Evolutionary conservation across 192 early-diverging fungal species (phyloP), one percentile per base, ranked within the genome.

Genomic region (Podila verticillata): DNA sequence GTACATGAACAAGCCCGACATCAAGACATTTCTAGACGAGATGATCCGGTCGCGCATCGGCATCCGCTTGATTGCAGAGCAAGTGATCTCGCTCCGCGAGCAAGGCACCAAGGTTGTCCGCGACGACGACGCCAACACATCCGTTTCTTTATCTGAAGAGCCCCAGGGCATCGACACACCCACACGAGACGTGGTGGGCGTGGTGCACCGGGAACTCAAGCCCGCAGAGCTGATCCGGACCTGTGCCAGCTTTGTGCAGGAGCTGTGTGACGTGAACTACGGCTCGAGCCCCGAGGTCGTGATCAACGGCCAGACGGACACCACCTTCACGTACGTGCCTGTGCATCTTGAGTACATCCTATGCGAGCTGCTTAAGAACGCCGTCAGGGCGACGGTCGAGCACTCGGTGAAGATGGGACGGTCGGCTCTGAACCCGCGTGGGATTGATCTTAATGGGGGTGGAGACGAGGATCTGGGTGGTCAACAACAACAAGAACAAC

Each of bases 261-360:
- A 93, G 47, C 87, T 99, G 60, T 97, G 95, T 79, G 96, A 97
- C 71, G 80, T 96, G 70, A 94, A 99, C 86, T 99, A 97, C 80
- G 94, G 93, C 34, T 81, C 91, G 9, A 85, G 90, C 7, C 97
- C 97, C 5, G 86, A 90, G 3, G 92, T 90, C 48, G 81, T 86
- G 19, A 81, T 96, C 31, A 87, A 89, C 77, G 92, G 93, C 7
- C 86, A 93, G 62, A 82, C 77, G 6, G 89, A 94, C 56, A 92
- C 92, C 5, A 69, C 35, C 8, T 88, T 95, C 59, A 87, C 91
- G 36, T 98, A 98, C 84, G 92, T 98, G 13, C 92, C 92, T 34
- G 95, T 96, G 7, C 97, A 98, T 75, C 83, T 98, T 10, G 96
- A 98, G 82, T 98, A 98, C 72, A 97, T 98, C 30, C 86, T 96